These are phyloP conservation scores for Aspergillus luchuensis DNA, from an alignment of 2,329 filamentous ascomycete genomes.

Conservation along the genomic window DNA sequence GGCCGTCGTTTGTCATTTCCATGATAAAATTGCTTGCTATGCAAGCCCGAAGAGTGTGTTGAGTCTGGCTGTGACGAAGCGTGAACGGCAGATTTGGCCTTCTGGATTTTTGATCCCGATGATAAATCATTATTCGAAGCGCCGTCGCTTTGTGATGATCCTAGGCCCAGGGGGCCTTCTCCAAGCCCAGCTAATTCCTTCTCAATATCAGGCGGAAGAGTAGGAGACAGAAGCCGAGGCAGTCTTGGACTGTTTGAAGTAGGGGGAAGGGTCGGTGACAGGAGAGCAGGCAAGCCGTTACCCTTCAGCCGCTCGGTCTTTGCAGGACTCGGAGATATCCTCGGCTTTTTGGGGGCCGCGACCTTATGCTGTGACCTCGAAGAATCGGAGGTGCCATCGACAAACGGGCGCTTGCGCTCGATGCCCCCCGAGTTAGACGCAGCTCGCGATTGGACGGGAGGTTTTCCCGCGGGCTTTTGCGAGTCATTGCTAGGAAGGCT, in stretches of 20 bases:
- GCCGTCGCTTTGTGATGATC: conserved; percentile 20
- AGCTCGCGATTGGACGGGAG: conserved; percentile 16
- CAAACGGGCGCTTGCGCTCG: conserved; percentile 32
- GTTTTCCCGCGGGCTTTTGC: conserved; percentile 16
- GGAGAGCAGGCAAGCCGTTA: conserved; percentile 38
- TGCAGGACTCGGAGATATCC: conserved; percentile 39
- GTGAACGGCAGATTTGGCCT: conserved; percentile 17
- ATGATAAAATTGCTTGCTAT: conserved; percentile 13
- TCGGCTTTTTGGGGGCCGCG: conserved; percentile 42
- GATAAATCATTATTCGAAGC: conserved; percentile 20
- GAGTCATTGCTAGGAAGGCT: conserved; percentile 19
- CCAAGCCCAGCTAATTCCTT: conserved; percentile 52
- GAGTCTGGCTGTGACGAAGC: conserved; percentile 23
- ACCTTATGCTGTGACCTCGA: conserved; percentile 21
- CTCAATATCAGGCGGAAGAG: conserved; percentile 58
- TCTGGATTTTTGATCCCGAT: conserved; percentile 23
- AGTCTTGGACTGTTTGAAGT: conserved; percentile 45
- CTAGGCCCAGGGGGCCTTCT: conserved; percentile 33
- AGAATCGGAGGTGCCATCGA: conserved; percentile 24
- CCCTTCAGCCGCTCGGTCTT: conserved; percentile 27
- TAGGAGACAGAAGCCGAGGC: conserved; percentile 60
- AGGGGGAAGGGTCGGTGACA: conserved; percentile 47
- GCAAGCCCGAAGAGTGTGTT: conserved; percentile 15
- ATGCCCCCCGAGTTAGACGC: conserved; percentile 20
- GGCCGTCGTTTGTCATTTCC: conserved; percentile 16